phyloP scores from a whole-genome alignment of 371 early-diverging fungal genomes.

The Syncephalastrum racemosum region DNA sequence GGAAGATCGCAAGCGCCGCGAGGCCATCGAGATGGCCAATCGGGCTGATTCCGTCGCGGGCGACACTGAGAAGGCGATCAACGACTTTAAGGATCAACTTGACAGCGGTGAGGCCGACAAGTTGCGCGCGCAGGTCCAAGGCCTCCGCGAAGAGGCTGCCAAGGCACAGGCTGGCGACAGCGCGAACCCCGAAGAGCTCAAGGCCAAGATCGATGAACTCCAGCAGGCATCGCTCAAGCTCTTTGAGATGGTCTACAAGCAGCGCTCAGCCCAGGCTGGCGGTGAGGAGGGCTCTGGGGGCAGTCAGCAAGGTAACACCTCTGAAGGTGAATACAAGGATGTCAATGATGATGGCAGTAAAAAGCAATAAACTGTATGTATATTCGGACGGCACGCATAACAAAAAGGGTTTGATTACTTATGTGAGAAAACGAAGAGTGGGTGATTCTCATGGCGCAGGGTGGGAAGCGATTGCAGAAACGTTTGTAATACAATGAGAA shows the following conservation, averaged over 20 bases:
- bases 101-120: conserved; percentile 74
- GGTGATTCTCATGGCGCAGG: too few relatives aligned
- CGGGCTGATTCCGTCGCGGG: conserved; percentile 82
- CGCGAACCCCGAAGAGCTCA: conserved; percentile 59
- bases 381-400: conserved; percentile 1
- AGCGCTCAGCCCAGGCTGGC: conserved; percentile 20
- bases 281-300: neutral
- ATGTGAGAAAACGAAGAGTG: too few relatives aligned
- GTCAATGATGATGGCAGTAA: conserved; percentile 24
- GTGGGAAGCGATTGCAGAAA: too few relatives aligned
- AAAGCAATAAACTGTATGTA: conserved; percentile 15
- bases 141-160: conserved; percentile 64
- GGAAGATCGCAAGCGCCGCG: conserved; percentile 81
- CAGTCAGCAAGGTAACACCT: conserved; percentile 3
- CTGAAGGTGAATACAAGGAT: conserved; percentile 28
- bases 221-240: conserved; percentile 85
- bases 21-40: conserved; percentile 86
- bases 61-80: conserved; percentile 88
- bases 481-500: too few relatives aligned
- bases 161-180: conserved; percentile 64
- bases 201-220: conserved; percentile 67
- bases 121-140: conserved; percentile 70
- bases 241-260: conserved; percentile 92
- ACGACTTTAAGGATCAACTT: conserved; percentile 88
- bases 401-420: neutral